Percentiles rank a stretch among this genome's conserved stretches.
These are phyloP conservation scores for Dissophora globulifera DNA, from an alignment of 192 early-diverging fungal species.

Conservation along the genomic window DNA sequence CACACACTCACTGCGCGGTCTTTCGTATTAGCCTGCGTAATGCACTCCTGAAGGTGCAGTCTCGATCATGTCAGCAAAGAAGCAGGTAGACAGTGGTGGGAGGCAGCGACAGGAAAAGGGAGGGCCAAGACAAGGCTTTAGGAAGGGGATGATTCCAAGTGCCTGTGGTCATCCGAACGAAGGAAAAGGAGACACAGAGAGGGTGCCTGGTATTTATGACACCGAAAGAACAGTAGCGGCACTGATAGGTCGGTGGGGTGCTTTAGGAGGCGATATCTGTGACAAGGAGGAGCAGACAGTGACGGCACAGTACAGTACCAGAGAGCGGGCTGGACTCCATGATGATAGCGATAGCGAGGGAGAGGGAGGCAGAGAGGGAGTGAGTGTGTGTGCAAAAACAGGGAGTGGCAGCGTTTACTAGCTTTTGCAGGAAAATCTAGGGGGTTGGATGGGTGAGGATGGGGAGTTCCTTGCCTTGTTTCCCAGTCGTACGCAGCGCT, in stretches of 20 bases:
- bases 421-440: slow-evolving; percentile 4
- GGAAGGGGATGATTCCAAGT: too few species aligned
- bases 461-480: too few species aligned
- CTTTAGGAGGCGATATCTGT: too few species aligned
- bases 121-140: too few species aligned
- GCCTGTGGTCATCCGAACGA: not conserved
- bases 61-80: not conserved
- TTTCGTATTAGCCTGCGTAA: not conserved
- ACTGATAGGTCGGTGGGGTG: too few species aligned
- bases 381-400: too few species aligned
- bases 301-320: too few species aligned
- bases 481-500: too few species aligned
- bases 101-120: not conserved
- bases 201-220: too few species aligned
- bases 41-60: not conserved
- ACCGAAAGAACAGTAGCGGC: too few species aligned
- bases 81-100: not conserved
- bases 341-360: not conserved
- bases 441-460: not conserved
- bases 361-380: not conserved
- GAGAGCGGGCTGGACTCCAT: not conserved
- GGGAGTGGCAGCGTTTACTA: not conserved
- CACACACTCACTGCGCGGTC: too few species aligned
- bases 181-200: not conserved
- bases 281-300: too few species aligned